Evolutionary conservation across 352 stramenopile species (phyloP), one percentile per base, ranked within the genome.

Genomic region (Phytophthora palmivora): DNA sequence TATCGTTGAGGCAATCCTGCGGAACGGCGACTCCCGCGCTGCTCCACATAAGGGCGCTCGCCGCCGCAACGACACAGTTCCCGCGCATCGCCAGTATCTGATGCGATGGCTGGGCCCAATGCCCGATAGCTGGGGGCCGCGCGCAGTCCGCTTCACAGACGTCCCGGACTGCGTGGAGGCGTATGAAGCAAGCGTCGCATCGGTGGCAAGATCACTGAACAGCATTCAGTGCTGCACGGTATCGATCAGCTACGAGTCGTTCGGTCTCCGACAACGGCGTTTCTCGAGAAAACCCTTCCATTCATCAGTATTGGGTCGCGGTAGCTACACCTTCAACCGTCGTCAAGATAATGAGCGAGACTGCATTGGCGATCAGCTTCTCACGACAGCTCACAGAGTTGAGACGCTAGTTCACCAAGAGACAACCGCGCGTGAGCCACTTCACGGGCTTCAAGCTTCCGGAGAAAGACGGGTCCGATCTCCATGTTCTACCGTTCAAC

Each of bases 141-240:
- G 39, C 1, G 24, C 10, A 14, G 26, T 50, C 2, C 24, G 56
- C 6, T 15, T 46, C 1, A 18, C 11, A 0, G 38, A 63, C 38
- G 37, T 63, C 22, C 46, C 46, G 12, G 53, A 53, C 28, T n/a
- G 18, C 8, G 42, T 61, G 30, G 15, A 15, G 19, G 42, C 32
- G 33, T 53, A 64, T 11, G 38, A 64, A 45, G 55, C 54, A 47
- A 33, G 16, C 34, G 34, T 63, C 15, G 21, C 22, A 21, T 3
- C 11, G 2, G 19, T 8, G 21, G 21, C 19, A 28, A 28, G 24
- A 32, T 10, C 15, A 8, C 12, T 3, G 42, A 6, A 14, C 42
- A 6, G 4, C 41, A n/a, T 33, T 4, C 3, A 47, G 30, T 34
- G 55, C 43, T 53, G 24, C 1, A 3, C 22, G 22, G 14, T 48